Percentiles rank a stretch among this genome's conserved stretches.
These are phyloP conservation scores for Tetrapisispora nanseiensis DNA, from an alignment of 805 yeast genomes.

Conservation along the genomic window DNA sequence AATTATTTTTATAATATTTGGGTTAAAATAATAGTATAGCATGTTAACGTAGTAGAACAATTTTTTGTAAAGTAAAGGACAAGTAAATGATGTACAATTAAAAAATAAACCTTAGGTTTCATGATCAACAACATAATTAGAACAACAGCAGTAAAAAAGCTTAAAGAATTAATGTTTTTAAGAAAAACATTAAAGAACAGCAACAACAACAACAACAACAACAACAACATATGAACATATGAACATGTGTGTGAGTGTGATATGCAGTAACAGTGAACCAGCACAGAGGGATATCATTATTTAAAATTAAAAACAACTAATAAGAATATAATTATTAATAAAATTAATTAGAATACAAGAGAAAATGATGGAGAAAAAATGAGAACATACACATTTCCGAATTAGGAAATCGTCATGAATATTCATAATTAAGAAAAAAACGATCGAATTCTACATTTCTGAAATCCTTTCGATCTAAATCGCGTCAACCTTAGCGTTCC, in stretches of 20 bases:
- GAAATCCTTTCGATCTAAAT: constrained; percentile 11
- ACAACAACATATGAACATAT: not conserved
- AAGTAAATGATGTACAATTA: no score
- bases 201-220: not conserved
- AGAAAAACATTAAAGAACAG: not conserved
- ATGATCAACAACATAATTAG: not conserved
- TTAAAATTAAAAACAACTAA: not conserved
- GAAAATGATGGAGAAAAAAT: constrained; percentile 3
- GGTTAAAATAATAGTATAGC: no score
- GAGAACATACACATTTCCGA: constrained; percentile 5
- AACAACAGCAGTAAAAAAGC: not conserved
- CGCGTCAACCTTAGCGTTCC: constrained; percentile 19
- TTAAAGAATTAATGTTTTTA: not conserved
- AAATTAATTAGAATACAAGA: not conserved
- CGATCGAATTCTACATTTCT: not conserved
- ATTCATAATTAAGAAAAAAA: constrained; percentile 3
- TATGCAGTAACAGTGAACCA: no score
- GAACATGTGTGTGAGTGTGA: no score
- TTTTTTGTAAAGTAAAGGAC: no score
- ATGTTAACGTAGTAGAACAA: no score
- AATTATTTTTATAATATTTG: no score
- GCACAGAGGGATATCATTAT: no score
- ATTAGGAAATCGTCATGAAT: constrained; percentile 17
- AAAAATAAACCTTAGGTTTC: no score
- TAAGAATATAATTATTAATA: not conserved